A percentile compares a stretch with the other conserved stretches of the same genome.
Conservation (phyloP, 345 rosid species). For the Pugionium dolabratum region DNA sequence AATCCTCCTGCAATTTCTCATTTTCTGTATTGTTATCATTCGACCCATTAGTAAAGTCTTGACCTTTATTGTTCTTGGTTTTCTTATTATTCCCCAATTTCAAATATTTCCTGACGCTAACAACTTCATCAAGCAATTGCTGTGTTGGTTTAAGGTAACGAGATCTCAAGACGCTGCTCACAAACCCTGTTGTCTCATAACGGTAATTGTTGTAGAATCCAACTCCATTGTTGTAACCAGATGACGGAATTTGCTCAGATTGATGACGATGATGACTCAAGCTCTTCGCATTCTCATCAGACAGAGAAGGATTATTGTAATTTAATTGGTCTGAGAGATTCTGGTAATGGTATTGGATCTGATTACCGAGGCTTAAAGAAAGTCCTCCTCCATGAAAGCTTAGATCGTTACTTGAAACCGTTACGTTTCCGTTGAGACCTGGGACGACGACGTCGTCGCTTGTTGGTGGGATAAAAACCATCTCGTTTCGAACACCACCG, state of each 20-base stretch:
- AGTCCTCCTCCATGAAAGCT: constrained; percentile 56
- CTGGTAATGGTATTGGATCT: constrained; percentile 52
- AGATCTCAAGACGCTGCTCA: constrained; percentile 49
- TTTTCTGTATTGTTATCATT: constrained; percentile 47
- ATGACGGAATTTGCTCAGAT: constrained; percentile 38
- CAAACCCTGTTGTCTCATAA: constrained; percentile 43
- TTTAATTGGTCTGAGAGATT: constrained; percentile 42
- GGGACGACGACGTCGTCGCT: constrained; percentile 36
- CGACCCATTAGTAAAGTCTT: constrained; percentile 35
- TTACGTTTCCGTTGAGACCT: constrained; percentile 30
- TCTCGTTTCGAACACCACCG: constrained; percentile 46
- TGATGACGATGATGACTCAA: constrained; percentile 14
- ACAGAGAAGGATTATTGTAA: constrained; percentile 30
- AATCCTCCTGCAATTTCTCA: constrained; percentile 50
- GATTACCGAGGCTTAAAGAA: constrained; percentile 68
- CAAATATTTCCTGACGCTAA: constrained; percentile 70
- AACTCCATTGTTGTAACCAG: constrained; percentile 37
- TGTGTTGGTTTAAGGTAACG: constrained; percentile 78
- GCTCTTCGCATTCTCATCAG: constrained; percentile 43
- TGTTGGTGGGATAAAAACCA: constrained; percentile 60
- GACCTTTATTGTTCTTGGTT: constrained; percentile 45
- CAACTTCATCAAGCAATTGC: constrained; percentile 82
- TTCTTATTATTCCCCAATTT: constrained; percentile 47
- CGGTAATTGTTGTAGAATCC: constrained; percentile 38
- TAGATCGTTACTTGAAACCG: constrained; percentile 40